These are phyloP conservation scores for Tuber melanosporum DNA, from an alignment of 495 filamentous ascomycete genomes.

Conservation along the genomic window DNA sequence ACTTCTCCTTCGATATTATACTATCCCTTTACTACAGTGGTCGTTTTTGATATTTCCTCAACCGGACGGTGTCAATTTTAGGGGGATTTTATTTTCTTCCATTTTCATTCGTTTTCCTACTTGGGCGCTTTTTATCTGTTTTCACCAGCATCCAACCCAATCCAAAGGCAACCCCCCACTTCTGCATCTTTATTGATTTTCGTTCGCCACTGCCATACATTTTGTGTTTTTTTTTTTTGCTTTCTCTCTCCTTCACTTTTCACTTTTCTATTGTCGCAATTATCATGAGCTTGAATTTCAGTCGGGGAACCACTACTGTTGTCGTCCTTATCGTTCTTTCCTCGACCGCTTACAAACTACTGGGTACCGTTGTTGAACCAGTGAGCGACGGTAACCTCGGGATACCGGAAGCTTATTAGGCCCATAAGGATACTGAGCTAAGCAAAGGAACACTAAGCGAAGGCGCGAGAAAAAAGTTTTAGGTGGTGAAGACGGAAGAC, in stretches of 20 bases:
- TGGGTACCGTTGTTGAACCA: slow-evolving; percentile 16
- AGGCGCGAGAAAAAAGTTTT: neutral
- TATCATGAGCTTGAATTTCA: slow-evolving; percentile 29
- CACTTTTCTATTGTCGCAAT: slow-evolving; percentile 16
- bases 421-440: neutral
- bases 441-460: neutral
- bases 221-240: slow-evolving; percentile 10
- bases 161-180: neutral
- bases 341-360: slow-evolving; percentile 10
- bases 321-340: slow-evolving; percentile 10
- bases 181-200: neutral
- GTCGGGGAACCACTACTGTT: slow-evolving; percentile 19
- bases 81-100: neutral
- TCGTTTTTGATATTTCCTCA: neutral
- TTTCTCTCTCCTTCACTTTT: slow-evolving; percentile 7
- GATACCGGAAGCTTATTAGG: neutral
- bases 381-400: neutral
- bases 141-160: neutral
- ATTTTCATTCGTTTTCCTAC: neutral
- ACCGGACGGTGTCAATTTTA: neutral
- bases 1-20: neutral
- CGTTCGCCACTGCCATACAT: neutral
- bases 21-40: neutral
- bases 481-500: neutral
- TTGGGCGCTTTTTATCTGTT: neutral